phyloP scores from a whole-genome alignment of 2,329 filamentous ascomycete species.

The Trichoderma cornu-damae region DNA sequence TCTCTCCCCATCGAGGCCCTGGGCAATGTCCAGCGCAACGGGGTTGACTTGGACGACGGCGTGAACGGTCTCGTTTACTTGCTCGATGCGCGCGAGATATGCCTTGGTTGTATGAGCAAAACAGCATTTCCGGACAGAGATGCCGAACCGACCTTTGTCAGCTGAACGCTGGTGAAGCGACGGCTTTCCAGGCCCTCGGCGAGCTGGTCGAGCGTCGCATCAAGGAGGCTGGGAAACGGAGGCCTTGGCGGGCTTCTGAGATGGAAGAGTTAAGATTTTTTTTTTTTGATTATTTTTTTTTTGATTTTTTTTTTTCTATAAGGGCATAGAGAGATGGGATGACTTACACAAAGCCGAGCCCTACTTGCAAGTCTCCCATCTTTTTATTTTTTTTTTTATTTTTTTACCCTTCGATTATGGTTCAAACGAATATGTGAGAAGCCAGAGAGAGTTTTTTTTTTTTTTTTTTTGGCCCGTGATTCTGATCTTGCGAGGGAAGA shows the following conservation, averaged over 20 bases:
- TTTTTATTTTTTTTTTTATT: too few species aligned
- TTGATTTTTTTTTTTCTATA: too few species aligned
- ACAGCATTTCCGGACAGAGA: not conserved
- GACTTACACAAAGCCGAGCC: not conserved
- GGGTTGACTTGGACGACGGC: slow-evolving; percentile 35
- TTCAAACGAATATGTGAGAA: not conserved
- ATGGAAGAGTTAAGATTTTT: not conserved
- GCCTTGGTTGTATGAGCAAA: slow-evolving; percentile 13
- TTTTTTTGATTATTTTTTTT: too few species aligned
- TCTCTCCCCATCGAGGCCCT: slow-evolving; percentile 31
- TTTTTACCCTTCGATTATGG: too few species aligned
- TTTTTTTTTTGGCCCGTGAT: too few species aligned
- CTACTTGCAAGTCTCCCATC: not conserved
- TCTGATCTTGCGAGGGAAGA: not conserved
- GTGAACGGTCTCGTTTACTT: slow-evolving; percentile 27
- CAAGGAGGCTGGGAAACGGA: slow-evolving; percentile 31
- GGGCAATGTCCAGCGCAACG: slow-evolving; percentile 32
- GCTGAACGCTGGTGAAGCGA: slow-evolving; percentile 34
- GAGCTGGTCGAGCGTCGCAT: slow-evolving; percentile 34
- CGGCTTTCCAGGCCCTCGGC: slow-evolving; percentile 28
- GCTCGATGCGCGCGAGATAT: slow-evolving; percentile 26
- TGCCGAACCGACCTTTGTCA: slow-evolving; percentile 26
- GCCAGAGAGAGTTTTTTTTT: not conserved
- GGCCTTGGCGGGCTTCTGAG: not conserved
- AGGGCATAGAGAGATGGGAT: too few species aligned